Evolutionary conservation across 176 grass and related monocot species (phyloP).

Genomic region (Eleusine indica): DNA sequence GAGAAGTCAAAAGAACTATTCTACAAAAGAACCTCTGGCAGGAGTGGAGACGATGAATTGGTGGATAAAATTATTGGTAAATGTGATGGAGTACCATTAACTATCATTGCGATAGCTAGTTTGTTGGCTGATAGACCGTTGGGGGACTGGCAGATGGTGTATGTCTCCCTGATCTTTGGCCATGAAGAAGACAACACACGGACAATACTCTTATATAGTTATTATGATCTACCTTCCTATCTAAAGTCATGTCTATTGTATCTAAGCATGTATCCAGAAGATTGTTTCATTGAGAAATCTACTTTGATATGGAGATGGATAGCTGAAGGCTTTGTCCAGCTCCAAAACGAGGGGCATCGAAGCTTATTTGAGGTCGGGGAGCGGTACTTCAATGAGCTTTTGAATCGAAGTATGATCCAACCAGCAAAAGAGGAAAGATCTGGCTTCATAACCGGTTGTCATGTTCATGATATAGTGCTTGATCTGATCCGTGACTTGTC

Average conservation of each 20-base stretch:
- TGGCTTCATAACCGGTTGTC: neutral
- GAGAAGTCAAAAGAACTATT: neutral
- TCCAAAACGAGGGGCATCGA: neutral
- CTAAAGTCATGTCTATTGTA: neutral
- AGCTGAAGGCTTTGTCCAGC: neutral
- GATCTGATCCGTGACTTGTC: conserved; percentile 2
- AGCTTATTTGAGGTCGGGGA: conserved; percentile 9
- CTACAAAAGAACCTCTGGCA: neutral
- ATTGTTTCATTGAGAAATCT: neutral
- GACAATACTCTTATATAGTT: conserved; percentile 6
- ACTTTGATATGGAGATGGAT: neutral
- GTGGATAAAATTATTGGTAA: neutral
- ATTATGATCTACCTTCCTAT: conserved; percentile 10
- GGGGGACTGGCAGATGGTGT: neutral
- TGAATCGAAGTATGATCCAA: conserved; percentile 16
- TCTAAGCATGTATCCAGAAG: conserved; percentile 6
- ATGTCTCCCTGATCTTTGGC: neutral
- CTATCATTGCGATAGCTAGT: conserved; percentile 24
- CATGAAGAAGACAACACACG: neutral
- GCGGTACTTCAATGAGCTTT: conserved; percentile 13
- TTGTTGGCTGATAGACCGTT: conserved; percentile 4
- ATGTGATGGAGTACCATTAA: conserved; percentile 6
- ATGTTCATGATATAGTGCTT: conserved; percentile 12
- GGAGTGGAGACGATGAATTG: neutral
- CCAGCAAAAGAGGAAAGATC: rapidly evolving